Percentiles rank a stretch among this genome's conserved stretches.
These are phyloP conservation scores for Euclidium syriacum DNA, from an alignment of 345 rosid species.

Conservation along the genomic window DNA sequence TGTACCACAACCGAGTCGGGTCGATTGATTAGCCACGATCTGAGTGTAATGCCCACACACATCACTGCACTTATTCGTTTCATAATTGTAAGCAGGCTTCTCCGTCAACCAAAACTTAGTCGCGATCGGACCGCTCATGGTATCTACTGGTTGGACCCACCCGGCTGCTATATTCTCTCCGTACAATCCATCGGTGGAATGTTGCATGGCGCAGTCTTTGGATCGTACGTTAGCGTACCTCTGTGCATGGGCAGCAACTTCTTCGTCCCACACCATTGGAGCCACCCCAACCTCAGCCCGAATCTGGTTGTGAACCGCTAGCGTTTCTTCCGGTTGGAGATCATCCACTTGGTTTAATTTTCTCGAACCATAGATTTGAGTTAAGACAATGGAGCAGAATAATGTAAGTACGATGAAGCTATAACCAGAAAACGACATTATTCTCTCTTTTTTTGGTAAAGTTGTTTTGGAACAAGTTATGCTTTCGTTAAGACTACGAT, in stretches of 20 bases:
- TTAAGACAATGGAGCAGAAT: not conserved
- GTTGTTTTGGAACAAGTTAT: not conserved
- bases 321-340: constrained; percentile 26
- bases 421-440: constrained; percentile 13
- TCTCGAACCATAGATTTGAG: not conserved
- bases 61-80: constrained; percentile 38
- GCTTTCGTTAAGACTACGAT: not conserved
- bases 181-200: constrained; percentile 34
- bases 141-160: constrained; percentile 10
- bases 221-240: constrained; percentile 24
- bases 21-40: constrained; percentile 56
- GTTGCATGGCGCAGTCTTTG: constrained; percentile 31
- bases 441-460: not conserved
- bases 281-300: constrained; percentile 36
- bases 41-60: constrained; percentile 69
- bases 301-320: constrained; percentile 33
- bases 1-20: constrained; percentile 57
- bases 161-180: constrained; percentile 50
- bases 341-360: not conserved
- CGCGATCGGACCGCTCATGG: constrained; percentile 28
- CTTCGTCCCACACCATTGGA: constrained; percentile 34
- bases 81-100: constrained; percentile 37
- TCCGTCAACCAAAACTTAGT: constrained; percentile 45
- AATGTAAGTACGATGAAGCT: not conserved
- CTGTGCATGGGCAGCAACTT: constrained; percentile 33